Percentiles rank a stretch among this genome's conserved stretches.
phyloP scores from a whole-genome alignment of 2,329 filamentous ascomycete species.

The Diplodia seriata region DNA sequence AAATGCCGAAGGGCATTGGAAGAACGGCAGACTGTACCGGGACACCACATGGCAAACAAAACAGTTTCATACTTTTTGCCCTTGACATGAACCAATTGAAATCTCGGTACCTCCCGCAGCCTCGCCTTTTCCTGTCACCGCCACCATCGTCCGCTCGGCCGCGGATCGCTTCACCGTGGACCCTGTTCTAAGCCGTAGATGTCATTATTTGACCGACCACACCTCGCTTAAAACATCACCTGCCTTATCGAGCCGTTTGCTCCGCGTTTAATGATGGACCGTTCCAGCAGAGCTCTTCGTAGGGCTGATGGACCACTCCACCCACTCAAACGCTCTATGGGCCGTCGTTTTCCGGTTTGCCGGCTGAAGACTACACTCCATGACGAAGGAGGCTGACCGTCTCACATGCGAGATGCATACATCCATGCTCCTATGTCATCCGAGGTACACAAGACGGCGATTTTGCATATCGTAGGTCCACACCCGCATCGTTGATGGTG shows the following conservation, averaged over 20 bases:
- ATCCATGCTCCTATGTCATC: neutral
- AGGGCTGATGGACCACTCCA: neutral
- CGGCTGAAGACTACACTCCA: neutral
- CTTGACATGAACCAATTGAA: constrained; percentile 10
- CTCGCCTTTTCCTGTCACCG: neutral
- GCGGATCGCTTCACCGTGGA: neutral
- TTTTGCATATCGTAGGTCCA: no score
- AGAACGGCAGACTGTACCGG: no score
- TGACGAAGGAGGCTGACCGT: neutral
- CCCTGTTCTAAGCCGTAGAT: neutral
- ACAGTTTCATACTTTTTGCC: neutral
- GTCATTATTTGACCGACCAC: neutral
- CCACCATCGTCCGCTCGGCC: neutral
- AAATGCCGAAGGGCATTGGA: constrained; percentile 3
- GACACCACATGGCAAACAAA: neutral
- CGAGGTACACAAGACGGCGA: no score
- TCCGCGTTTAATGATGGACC: neutral
- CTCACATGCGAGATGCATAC: neutral
- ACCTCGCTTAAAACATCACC: constrained; percentile 24
- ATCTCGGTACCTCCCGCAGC: neutral
- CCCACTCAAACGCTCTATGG: no score
- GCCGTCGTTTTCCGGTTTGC: neutral
- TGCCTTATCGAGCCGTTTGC: constrained; percentile 4
- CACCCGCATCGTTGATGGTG: neutral
- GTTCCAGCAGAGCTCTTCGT: neutral